Percentiles rank a stretch among this genome's conserved stretches.
These are phyloP conservation scores for Ophiobolus disseminans DNA, from an alignment of 2,329 filamentous ascomycete genomes.

Conservation along the genomic window DNA sequence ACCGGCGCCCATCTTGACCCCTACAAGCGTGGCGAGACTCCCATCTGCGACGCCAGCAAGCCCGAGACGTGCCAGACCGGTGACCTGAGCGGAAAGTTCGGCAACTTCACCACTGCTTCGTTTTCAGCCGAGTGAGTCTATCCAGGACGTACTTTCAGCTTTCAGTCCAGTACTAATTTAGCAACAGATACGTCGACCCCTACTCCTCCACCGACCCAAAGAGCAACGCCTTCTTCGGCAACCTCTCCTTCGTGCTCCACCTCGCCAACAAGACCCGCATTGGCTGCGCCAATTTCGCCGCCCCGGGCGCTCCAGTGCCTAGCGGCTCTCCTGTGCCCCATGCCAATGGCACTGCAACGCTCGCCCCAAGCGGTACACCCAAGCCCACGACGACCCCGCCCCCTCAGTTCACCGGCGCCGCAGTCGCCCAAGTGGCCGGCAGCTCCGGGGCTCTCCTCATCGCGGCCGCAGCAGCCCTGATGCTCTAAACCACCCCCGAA, in stretches of 20 bases:
- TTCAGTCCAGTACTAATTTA: constrained; percentile 3
- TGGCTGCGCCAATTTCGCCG: constrained; percentile 64
- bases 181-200: constrained; percentile 54
- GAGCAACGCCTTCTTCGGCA: constrained; percentile 59
- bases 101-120: constrained; percentile 43
- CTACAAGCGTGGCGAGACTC: constrained; percentile 49
- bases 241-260: constrained; percentile 63
- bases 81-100: constrained; percentile 56
- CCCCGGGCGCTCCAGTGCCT: too few relatives aligned
- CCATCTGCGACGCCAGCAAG: constrained; percentile 46
- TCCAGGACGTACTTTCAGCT: background rate
- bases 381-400: constrained; percentile 21
- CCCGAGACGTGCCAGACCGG: constrained; percentile 54
- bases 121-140: constrained; percentile 52
- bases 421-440: constrained; percentile 25
- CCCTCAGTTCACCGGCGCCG: constrained; percentile 27
- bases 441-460: constrained; percentile 31
- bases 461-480: constrained; percentile 31
- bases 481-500: constrained; percentile 31
- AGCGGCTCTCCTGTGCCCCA: constrained; percentile 20
- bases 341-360: constrained; percentile 23
- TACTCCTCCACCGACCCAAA: constrained; percentile 56
- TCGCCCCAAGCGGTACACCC: constrained; percentile 17
- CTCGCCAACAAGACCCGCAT: constrained; percentile 60
- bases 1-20: constrained; percentile 54